Evolutionary conservation across 1,284 basidiomycete species (phyloP).

Genomic region (Phylloboletellus chloephorus): DNA sequence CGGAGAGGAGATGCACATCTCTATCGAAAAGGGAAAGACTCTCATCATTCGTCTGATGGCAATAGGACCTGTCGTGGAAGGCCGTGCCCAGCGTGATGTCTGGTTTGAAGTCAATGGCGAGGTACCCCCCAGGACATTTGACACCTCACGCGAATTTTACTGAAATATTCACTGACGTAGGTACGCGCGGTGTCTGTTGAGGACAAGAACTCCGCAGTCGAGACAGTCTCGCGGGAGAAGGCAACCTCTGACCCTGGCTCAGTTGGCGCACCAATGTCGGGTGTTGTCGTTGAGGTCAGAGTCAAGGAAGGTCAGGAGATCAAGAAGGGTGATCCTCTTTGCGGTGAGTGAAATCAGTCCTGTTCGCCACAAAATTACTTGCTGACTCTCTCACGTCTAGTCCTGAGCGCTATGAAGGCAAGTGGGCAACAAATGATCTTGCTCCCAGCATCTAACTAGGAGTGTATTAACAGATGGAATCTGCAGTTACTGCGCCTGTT

Average conservation of each 20-base stretch:
- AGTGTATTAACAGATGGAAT: constrained; percentile 75
- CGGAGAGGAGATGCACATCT: constrained; percentile 94
- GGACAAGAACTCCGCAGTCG: constrained; percentile 94
- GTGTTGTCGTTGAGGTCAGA: constrained; percentile 96
- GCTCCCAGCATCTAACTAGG: constrained; percentile 18
- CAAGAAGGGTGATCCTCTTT: constrained; percentile 94
- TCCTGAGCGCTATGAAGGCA: constrained; percentile 89
- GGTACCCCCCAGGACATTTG: constrained; percentile 38
- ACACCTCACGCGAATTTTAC: constrained; percentile 9
- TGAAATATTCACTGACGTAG: constrained; percentile 34
- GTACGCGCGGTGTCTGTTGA: constrained; percentile 90
- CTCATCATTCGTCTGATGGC: constrained; percentile 96
- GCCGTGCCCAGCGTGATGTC: constrained; percentile 89
- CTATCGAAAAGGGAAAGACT: constrained; percentile 96
- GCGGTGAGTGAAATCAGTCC: constrained; percentile 47
- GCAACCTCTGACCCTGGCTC: constrained; percentile 91
- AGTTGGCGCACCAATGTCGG: constrained; percentile 94
- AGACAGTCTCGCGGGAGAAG: constrained; percentile 91
- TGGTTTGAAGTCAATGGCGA: constrained; percentile 99
- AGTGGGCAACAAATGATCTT: constrained; percentile 19
- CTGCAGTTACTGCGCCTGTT: constrained; percentile 90
- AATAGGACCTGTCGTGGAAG: constrained; percentile 87
- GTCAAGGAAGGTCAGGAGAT: constrained; percentile 96
- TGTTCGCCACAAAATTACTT: not conserved
- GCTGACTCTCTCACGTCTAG: constrained; percentile 35